A percentile compares a stretch with the other conserved stretches of the same genome.
Evolutionary conservation across 345 rosid species (phyloP).

Genomic region (Lenwebbia sp.): DNA sequence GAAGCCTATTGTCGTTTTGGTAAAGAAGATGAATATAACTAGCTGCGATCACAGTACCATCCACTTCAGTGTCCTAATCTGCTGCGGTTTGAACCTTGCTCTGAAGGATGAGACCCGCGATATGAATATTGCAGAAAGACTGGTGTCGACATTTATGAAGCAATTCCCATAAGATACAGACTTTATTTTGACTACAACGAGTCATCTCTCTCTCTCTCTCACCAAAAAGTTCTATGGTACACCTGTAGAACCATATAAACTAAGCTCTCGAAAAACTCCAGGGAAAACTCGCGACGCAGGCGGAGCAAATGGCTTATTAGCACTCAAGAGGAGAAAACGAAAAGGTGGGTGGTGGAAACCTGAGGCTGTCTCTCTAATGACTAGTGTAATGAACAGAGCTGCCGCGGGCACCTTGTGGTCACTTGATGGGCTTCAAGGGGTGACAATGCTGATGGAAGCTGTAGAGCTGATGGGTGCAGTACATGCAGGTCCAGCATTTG

Average conservation of each 20-base stretch:
- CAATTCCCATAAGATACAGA: neutral
- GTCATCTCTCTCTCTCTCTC: neutral
- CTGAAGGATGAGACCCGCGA: neutral
- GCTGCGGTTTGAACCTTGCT: neutral
- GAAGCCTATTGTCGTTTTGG: neutral
- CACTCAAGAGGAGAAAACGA: neutral
- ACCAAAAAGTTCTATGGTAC: neutral
- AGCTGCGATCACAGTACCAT: neutral
- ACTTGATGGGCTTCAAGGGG: conserved; percentile 25
- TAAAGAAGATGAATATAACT: neutral
- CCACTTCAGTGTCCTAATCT: neutral
- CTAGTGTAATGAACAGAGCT: neutral
- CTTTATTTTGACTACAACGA: neutral
- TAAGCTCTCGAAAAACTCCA: neutral
- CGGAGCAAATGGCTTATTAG: neutral
- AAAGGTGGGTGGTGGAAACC: too few species aligned
- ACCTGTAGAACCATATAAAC: neutral
- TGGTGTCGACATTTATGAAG: neutral
- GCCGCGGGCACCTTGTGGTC: neutral
- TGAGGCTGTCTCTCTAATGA: neutral
- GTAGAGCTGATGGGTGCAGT: conserved; percentile 26
- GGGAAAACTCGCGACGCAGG: neutral
- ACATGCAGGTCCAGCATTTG: conserved; percentile 50
- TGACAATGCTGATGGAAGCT: conserved; percentile 26
- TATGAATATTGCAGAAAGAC: neutral